phyloP scores from a whole-genome alignment of 2,329 filamentous ascomycete species.

The Corinectria fuckeliana region DNA sequence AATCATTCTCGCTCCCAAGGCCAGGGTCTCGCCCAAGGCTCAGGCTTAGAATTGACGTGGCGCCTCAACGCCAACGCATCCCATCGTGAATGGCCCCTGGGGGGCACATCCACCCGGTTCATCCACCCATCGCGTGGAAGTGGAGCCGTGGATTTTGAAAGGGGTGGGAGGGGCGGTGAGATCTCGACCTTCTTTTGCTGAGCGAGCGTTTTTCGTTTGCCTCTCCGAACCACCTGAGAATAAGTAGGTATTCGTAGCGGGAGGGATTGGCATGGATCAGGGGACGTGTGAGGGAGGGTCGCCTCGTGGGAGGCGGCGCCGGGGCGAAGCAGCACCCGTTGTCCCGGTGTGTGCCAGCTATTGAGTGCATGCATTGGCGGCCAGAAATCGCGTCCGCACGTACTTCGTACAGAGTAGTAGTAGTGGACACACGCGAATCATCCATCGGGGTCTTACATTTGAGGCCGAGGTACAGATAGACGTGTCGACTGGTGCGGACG shows the following conservation, averaged over 20 bases:
- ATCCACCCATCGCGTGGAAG: slow-evolving; percentile 18
- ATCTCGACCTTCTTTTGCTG: slow-evolving; percentile 15
- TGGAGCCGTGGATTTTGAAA: background rate
- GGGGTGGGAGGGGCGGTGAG: slow-evolving; percentile 20
- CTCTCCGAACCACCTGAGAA: slow-evolving; percentile 9
- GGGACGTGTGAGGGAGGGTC: background rate
- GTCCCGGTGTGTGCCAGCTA: slow-evolving; percentile 26
- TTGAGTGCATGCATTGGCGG: slow-evolving; percentile 39
- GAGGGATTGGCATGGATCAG: slow-evolving; percentile 6
- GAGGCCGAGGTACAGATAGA: background rate
- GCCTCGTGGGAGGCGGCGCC: background rate
- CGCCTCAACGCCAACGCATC: slow-evolving; percentile 16
- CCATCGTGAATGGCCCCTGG: background rate
- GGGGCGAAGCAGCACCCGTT: background rate
- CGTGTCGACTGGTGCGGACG: background rate
- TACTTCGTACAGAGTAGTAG: no score
- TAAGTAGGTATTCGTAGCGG: background rate
- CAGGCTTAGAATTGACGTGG: slow-evolving; percentile 12
- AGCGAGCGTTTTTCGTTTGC: background rate
- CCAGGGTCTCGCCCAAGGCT: background rate
- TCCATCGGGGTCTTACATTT: slow-evolving; percentile 18
- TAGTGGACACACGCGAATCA: slow-evolving; percentile 16
- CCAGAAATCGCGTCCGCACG: slow-evolving; percentile 19
- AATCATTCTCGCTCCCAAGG: background rate
- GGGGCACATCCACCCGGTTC: slow-evolving; percentile 8